phyloP scores from a whole-genome alignment of 345 rosid species.

The Heritiera fomes region DNA sequence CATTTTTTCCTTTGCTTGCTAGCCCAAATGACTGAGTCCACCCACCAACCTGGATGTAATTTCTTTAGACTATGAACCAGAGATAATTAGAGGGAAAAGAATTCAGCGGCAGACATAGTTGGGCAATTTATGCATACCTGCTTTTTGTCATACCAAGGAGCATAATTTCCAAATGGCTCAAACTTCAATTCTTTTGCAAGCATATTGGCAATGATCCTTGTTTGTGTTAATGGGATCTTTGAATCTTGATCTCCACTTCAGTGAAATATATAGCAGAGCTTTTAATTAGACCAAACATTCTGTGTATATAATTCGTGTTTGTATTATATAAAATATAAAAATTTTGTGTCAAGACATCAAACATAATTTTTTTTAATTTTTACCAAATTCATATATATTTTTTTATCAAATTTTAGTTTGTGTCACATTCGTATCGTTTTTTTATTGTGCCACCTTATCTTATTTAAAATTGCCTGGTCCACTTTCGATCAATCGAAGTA shows the following conservation, averaged over 20 bases:
- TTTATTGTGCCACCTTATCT: too few relatives aligned
- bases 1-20: not conserved
- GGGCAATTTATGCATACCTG: not conserved
- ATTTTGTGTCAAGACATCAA: too few relatives aligned
- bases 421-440: too few relatives aligned
- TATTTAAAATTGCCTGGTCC: too few relatives aligned
- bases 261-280: not conserved
- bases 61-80: not conserved
- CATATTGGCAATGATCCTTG: slow-evolving; percentile 3
- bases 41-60: not conserved
- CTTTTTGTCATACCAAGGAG: slow-evolving; percentile 3
- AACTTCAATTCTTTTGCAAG: slow-evolving; percentile 11
- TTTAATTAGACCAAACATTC: too few relatives aligned
- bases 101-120: not conserved
- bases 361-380: too few relatives aligned
- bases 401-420: too few relatives aligned
- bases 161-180: not conserved
- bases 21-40: slow-evolving; percentile 14
- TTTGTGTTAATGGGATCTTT: slow-evolving; percentile 12
- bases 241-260: slow-evolving; percentile 12
- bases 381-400: too few relatives aligned
- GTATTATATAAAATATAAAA: too few relatives aligned
- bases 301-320: too few relatives aligned
- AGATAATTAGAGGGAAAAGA: not conserved
- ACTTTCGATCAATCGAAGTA: not conserved